phyloP scores from a whole-genome alignment of 495 filamentous ascomycete species.

The Paragyromitra xinjiangensis region DNA sequence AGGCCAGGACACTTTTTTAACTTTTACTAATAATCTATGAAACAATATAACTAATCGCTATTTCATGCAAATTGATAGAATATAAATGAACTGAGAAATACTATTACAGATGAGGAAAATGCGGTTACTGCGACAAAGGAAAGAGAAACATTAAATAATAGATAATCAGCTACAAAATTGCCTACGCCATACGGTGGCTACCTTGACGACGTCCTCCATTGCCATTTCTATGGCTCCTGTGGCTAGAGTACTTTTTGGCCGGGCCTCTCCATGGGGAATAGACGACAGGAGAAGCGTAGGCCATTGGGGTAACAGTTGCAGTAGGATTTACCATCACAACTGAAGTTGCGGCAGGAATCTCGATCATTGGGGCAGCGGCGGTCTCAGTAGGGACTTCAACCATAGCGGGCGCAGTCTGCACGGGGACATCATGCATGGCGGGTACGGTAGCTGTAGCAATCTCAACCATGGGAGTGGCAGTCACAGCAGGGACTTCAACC shows the following conservation, averaged over 20 bases:
- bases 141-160: neutral
- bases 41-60: neutral
- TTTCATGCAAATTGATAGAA: neutral
- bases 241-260: neutral
- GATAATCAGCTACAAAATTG: neutral
- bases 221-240: neutral
- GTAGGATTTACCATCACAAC: neutral
- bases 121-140: neutral
- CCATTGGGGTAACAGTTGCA: neutral
- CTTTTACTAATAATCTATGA: neutral
- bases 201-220: neutral
- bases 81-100: constrained; percentile 2
- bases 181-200: constrained; percentile 10
- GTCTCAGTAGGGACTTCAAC: constrained; percentile 6
- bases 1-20: neutral
- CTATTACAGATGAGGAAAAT: constrained; percentile 7
- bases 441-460: neutral
- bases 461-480: neutral
- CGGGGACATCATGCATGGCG: neutral
- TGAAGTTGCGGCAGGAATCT: neutral
- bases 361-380: neutral
- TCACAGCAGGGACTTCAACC: neutral
- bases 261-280: neutral
- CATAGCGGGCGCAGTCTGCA: neutral
- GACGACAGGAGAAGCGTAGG: neutral